Percentiles rank a stretch among this genome's conserved stretches.
Evolutionary conservation across 805 yeast species (phyloP).

Genomic region (Lachancea nothofagi): DNA sequence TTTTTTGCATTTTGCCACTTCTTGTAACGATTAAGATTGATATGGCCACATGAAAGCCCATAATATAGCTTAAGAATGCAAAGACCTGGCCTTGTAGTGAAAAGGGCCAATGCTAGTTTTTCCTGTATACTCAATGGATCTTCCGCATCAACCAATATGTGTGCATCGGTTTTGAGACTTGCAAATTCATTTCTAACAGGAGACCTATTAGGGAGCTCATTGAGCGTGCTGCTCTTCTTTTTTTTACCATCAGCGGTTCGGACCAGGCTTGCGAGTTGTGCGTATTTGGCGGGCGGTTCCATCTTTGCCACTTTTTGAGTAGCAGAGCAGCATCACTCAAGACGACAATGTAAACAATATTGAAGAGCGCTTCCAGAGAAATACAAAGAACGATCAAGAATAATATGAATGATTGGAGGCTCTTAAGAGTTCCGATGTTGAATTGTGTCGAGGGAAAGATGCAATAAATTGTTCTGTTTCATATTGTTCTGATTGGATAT

Average conservation of each 20-base stretch:
- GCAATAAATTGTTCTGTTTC: too few relatives aligned
- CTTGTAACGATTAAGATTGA: constrained; percentile 6
- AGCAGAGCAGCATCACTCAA: background rate
- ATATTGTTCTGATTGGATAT: too few relatives aligned
- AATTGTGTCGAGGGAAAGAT: too few relatives aligned
- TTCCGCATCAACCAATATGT: background rate
- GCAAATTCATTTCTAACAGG: background rate
- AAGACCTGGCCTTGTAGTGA: constrained; percentile 24
- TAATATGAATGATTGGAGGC: too few relatives aligned
- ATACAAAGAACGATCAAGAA: too few relatives aligned
- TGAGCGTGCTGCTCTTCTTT: constrained; percentile 5
- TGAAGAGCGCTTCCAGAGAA: too few relatives aligned
- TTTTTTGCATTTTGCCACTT: constrained; percentile 8
- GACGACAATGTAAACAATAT: too few relatives aligned
- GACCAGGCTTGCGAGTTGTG: background rate
- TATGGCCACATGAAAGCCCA: constrained; percentile 12
- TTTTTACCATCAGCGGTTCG: constrained; percentile 8
- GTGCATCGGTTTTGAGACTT: background rate
- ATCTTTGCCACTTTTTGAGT: constrained; percentile 8
- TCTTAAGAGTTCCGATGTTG: too few relatives aligned
- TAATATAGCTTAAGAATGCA: constrained; percentile 14
- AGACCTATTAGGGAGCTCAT: background rate
- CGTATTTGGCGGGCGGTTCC: background rate
- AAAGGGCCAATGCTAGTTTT: constrained; percentile 16
- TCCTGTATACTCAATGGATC: constrained; percentile 3